Conservation (phyloP, 352 stramenopile species). For the Pythium dissimile region DNA sequence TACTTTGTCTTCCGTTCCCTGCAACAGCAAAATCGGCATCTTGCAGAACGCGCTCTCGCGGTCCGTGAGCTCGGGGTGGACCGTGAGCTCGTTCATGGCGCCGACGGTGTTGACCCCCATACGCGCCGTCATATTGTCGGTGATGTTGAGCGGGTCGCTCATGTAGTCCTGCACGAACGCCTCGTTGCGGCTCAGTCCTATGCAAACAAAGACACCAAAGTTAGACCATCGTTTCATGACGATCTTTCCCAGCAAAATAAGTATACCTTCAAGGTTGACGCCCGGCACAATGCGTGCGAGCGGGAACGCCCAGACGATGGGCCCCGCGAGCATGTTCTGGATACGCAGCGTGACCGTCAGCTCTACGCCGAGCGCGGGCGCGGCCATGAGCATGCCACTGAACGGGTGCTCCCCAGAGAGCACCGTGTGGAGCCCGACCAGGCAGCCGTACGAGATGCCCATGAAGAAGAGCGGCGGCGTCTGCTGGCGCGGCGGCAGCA, state of each 20-base stretch:
- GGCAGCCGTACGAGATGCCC: slow-evolving; percentile 63
- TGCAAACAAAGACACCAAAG: background rate
- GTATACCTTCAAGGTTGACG: slow-evolving; percentile 51
- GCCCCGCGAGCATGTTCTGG: slow-evolving; percentile 35
- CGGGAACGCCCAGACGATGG: slow-evolving; percentile 41
- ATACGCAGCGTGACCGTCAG: slow-evolving; percentile 42
- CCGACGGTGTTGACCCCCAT: slow-evolving; percentile 30
- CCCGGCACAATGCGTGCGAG: slow-evolving; percentile 44
- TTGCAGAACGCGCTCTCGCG: slow-evolving; percentile 21
- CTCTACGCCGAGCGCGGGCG: slow-evolving; percentile 59
- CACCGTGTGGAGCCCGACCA: slow-evolving; percentile 58
- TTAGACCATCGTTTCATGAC: no score
- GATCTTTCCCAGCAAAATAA: no score
- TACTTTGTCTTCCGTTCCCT: slow-evolving; percentile 45
- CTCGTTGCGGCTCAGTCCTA: slow-evolving; percentile 29
- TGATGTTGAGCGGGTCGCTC: slow-evolving; percentile 48
- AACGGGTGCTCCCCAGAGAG: slow-evolving; percentile 46
- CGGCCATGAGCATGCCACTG: slow-evolving; percentile 43
- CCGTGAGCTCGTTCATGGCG: slow-evolving; percentile 23
- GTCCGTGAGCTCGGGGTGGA: slow-evolving; percentile 11
- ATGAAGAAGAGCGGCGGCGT: slow-evolving; percentile 46
- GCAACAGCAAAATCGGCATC: slow-evolving; percentile 36
- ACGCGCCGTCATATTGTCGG: slow-evolving; percentile 36
- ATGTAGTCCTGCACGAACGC: slow-evolving; percentile 53
- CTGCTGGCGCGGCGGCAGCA: slow-evolving; percentile 23